Conservation (phyloP, 1,139 yeast genomes). For the Pichia sp. region DNA sequence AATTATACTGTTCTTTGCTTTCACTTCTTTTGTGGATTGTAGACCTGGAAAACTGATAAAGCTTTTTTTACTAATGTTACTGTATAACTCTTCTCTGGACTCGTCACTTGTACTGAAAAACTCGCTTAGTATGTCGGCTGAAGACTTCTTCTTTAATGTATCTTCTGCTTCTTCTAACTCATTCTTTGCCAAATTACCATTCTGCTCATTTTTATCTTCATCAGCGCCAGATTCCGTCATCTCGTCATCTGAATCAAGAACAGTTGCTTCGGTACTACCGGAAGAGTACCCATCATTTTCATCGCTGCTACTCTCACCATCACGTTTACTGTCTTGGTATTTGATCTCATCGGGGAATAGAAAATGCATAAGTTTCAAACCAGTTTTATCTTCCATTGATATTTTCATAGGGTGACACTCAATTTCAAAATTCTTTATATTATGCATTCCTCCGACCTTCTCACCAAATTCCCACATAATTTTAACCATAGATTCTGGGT, state of each 20-base stretch:
- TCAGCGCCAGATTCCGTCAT: not conserved
- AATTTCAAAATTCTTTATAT: conserved; percentile 52
- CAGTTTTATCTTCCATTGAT: conserved; percentile 58
- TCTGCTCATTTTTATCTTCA: conserved; percentile 1
- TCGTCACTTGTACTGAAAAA: not conserved
- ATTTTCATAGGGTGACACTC: conserved; percentile 52
- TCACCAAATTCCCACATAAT: conserved; percentile 62
- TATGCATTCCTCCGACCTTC: conserved; percentile 65
- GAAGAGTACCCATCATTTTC: conserved; percentile 10
- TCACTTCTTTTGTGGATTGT: not conserved
- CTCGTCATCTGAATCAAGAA: conserved; percentile 16
- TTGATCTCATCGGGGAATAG: conserved; percentile 40
- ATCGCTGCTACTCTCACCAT: conserved; percentile 11
- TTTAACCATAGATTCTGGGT: conserved; percentile 34
- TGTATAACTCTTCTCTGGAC: not conserved
- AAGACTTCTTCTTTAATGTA: not conserved
- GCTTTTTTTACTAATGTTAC: not conserved
- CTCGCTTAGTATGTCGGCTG: not conserved
- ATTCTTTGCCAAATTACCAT: not conserved
- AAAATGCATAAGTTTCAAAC: conserved; percentile 51
- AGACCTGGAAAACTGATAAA: not conserved
- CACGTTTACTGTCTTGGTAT: not conserved
- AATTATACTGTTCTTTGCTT: not conserved
- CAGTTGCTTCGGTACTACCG: conserved; percentile 2
- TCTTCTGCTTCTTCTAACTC: not conserved